These are phyloP conservation scores for Dactylonectria estremocensis DNA, from an alignment of 2,329 filamentous ascomycete genomes.

Conservation along the genomic window DNA sequence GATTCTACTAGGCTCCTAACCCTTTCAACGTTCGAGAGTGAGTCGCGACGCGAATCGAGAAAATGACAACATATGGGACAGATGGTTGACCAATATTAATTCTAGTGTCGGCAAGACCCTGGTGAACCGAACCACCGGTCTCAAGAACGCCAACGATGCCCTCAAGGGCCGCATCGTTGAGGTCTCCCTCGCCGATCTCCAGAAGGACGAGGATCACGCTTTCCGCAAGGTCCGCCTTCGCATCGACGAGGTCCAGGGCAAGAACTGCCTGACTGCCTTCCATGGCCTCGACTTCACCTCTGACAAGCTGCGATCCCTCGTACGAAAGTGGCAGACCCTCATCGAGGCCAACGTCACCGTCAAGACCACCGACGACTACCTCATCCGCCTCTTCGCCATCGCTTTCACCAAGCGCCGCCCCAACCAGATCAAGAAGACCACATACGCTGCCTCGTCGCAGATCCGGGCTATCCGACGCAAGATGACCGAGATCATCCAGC, in stretches of 20 bases:
- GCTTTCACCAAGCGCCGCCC: constrained; percentile 99
- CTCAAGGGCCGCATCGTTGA: constrained; percentile 99
- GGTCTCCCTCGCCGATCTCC: constrained; percentile 97
- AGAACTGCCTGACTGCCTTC: constrained; percentile 99
- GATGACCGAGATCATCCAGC: constrained; percentile 99
- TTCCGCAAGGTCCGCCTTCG: constrained; percentile 99
- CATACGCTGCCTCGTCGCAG: constrained; percentile 96
- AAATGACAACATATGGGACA: constrained; percentile 31
- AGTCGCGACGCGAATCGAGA: constrained; percentile 59
- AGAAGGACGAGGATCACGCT: constrained; percentile 99
- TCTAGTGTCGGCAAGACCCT: constrained; percentile 98
- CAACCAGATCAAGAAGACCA: constrained; percentile 99
- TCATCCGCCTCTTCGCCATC: constrained; percentile 98
- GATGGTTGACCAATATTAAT: constrained; percentile 40
- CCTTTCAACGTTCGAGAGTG: constrained; percentile 98
- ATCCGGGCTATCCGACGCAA: constrained; percentile 99
- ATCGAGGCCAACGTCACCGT: constrained; percentile 99
- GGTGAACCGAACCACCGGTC: constrained; percentile 98
- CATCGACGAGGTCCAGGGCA: constrained; percentile 98
- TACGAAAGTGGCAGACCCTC: constrained; percentile 99
- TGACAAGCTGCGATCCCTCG: constrained; percentile 98
- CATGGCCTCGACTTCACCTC: constrained; percentile 99
- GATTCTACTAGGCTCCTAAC: constrained; percentile 80
- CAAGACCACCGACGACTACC: constrained; percentile 99
- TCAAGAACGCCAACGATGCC: constrained; percentile 99